Evolutionary conservation across 1,284 basidiomycete species (phyloP).

Genomic region (Marasmius sp.): DNA sequence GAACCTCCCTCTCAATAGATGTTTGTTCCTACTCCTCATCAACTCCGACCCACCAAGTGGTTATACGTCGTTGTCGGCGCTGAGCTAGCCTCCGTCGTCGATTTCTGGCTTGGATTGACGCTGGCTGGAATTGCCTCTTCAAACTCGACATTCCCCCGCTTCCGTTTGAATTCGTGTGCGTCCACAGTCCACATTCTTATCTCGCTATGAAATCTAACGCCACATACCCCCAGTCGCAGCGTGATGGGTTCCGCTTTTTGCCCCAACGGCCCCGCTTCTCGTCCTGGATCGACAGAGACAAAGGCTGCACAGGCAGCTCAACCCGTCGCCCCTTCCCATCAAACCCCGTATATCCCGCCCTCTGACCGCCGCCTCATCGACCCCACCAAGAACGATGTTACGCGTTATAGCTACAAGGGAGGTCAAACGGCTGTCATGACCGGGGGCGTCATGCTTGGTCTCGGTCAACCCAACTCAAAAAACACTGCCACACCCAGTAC

Average conservation of each 20-base stretch:
- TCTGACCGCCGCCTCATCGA: not conserved
- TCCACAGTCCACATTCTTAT: too few relatives aligned
- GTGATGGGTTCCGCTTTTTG: not conserved
- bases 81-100: too few relatives aligned
- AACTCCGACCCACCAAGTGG: not conserved
- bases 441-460: conserved; percentile 13
- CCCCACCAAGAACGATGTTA: not conserved
- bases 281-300: not conserved
- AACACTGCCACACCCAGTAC: not conserved
- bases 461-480: not conserved
- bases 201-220: too few relatives aligned
- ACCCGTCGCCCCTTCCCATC: not conserved
- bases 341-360: not conserved
- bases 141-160: too few relatives aligned
- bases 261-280: not conserved
- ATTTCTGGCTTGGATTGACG: too few relatives aligned
- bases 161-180: too few relatives aligned
- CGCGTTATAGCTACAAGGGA: conserved; percentile 6
- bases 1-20: not conserved
- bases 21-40: not conserved
- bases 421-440: conserved; percentile 10
- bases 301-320: not conserved
- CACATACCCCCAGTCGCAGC: too few relatives aligned
- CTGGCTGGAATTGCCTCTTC: too few relatives aligned
- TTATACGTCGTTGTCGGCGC: too few relatives aligned